A percentile compares a stretch with the other conserved stretches of the same genome.
Evolutionary conservation across 2,329 filamentous ascomycete genomes (phyloP).

Genomic region (Lecanosticta acicola): DNA sequence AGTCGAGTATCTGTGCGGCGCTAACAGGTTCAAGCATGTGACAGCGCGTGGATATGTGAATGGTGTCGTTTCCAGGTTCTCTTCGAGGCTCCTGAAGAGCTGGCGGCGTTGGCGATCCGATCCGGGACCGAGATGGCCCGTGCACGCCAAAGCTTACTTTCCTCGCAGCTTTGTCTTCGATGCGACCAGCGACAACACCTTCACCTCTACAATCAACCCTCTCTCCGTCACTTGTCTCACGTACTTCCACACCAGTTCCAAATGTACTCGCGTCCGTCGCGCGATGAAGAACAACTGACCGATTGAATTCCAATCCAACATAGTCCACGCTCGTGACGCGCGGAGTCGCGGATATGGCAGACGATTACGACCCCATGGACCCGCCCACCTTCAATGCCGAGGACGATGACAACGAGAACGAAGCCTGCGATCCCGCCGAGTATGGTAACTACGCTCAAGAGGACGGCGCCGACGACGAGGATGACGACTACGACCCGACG

Average conservation of each 20-base stretch:
- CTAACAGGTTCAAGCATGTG: neutral
- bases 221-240: neutral
- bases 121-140: neutral
- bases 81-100: neutral
- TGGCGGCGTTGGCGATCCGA: neutral
- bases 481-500: slow-evolving; percentile 34
- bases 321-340: slow-evolving; percentile 2
- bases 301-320: neutral
- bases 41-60: neutral
- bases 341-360: slow-evolving; percentile 39
- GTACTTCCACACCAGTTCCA: neutral
- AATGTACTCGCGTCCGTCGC: neutral
- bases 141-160: neutral
- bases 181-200: neutral
- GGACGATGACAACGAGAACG: slow-evolving; percentile 20
- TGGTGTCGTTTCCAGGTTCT: neutral
- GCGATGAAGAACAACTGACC: neutral
- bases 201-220: neutral
- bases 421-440: slow-evolving; percentile 33
- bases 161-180: neutral
- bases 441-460: slow-evolving; percentile 15
- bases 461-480: slow-evolving; percentile 25
- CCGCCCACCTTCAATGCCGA: slow-evolving; percentile 21
- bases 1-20: neutral
- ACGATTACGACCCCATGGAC: slow-evolving; percentile 32